Evolutionary conservation across 2,329 filamentous ascomycete genomes (phyloP).

Genomic region (Paecilomyces variotii): DNA sequence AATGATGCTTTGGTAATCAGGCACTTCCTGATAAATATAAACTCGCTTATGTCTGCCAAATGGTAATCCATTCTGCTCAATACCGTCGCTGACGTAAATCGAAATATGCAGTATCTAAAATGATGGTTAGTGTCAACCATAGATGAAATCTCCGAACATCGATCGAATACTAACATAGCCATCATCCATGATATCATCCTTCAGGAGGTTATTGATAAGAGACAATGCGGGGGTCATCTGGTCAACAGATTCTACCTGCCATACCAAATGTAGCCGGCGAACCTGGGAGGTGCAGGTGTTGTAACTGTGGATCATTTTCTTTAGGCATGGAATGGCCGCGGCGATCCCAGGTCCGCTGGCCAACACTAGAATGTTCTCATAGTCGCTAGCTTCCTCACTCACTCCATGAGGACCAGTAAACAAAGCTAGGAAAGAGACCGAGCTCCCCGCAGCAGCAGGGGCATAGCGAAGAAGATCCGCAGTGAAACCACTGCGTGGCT

Average conservation of each 20-base stretch:
- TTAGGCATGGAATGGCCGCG: conserved; percentile 24
- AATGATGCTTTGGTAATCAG: conserved; percentile 14
- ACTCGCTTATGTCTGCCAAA: conserved; percentile 15
- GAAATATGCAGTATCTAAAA: conserved; percentile 18
- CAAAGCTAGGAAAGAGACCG: conserved; percentile 16
- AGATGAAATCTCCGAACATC: neutral
- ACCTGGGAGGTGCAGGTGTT: conserved; percentile 19
- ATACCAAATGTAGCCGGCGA: conserved; percentile 26
- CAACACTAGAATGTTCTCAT: conserved; percentile 25
- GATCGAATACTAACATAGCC: conserved; percentile 14
- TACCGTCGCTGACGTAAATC: conserved; percentile 14
- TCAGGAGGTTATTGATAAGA: conserved; percentile 16
- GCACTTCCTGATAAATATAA: conserved; percentile 12
- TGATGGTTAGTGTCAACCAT: no score
- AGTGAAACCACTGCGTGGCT: conserved; percentile 20
- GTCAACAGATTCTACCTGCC: conserved; percentile 20
- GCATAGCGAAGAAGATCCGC: conserved; percentile 13
- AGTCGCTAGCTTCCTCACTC: conserved; percentile 18
- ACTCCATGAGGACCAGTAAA: conserved; percentile 25
- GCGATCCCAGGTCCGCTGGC: conserved; percentile 25
- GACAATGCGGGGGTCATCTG: conserved; percentile 6
- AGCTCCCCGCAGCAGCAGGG: conserved; percentile 5
- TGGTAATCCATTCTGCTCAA: conserved; percentile 9
- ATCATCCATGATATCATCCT: conserved; percentile 16
- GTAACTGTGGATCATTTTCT: conserved; percentile 28